phyloP scores from a whole-genome alignment of 139 green algal species.

The Diplosphaera chodatii region DNA sequence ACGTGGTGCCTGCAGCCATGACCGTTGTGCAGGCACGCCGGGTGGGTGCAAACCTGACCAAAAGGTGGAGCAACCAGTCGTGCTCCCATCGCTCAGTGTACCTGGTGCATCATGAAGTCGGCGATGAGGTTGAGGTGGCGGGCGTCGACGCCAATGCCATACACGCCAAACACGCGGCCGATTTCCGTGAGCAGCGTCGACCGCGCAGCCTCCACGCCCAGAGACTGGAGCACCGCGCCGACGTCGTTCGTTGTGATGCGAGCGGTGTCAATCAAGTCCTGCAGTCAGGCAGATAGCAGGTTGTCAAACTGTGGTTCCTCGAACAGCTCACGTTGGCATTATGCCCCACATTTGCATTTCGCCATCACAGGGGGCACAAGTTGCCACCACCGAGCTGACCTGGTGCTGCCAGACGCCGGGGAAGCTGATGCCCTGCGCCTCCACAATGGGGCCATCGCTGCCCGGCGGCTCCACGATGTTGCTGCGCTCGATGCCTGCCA shows the following conservation, averaged over 20 bases:
- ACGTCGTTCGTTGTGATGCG: slow-evolving; percentile 84
- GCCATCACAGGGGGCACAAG: too few species aligned
- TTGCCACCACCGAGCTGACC: too few species aligned
- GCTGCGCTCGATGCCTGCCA: slow-evolving; percentile 52
- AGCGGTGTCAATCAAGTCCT: slow-evolving; percentile 35
- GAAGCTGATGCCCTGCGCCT: slow-evolving; percentile 96
- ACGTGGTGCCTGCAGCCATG: too few species aligned
- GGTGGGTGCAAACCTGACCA: background rate
- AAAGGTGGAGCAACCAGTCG: too few species aligned
- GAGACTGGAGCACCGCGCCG: slow-evolving; percentile 63
- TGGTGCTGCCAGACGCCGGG: slow-evolving; percentile 48
- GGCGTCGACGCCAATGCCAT: slow-evolving; percentile 93
- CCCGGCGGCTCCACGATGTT: slow-evolving; percentile 68
- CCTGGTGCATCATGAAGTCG: slow-evolving; percentile 96
- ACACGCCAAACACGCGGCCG: slow-evolving; percentile 84
- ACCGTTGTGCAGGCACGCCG: too few species aligned
- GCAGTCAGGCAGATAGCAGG: too few species aligned
- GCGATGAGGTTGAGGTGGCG: slow-evolving; percentile 91
- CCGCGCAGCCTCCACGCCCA: slow-evolving; percentile 93
- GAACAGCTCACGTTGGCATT: too few species aligned
- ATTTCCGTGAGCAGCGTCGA: slow-evolving; percentile 82
- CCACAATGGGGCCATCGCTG: slow-evolving; percentile 47
- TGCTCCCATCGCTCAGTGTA: too few species aligned
- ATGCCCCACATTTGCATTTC: too few species aligned
- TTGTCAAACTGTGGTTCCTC: too few species aligned